These are phyloP conservation scores for Panaeolus papilionaceus DNA, from an alignment of 768 basidiomycete species.

Conservation along the genomic window DNA sequence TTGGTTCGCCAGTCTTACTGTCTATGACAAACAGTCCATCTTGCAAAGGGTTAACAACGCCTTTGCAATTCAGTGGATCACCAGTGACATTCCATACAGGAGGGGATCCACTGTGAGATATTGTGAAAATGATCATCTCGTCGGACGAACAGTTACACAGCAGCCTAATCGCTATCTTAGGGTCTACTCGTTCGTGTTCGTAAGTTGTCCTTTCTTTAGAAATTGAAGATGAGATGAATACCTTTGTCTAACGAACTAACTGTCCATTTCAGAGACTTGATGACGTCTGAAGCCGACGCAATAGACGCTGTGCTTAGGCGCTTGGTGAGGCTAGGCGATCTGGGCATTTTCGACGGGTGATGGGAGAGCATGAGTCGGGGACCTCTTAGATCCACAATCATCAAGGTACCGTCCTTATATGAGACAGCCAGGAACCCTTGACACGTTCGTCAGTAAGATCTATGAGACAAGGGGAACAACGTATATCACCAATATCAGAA, in stretches of 20 bases:
- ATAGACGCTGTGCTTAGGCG: conserved; percentile 28
- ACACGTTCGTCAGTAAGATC: conserved; percentile 16
- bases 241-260: conserved; percentile 64
- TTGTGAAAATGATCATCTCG: conserved; percentile 6
- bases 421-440: conserved; percentile 81
- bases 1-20: conserved; percentile 52
- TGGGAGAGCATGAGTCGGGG: conserved; percentile 67
- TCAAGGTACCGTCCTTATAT: conserved; percentile 62
- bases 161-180: conserved; percentile 3
- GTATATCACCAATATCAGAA: conserved; percentile 71
- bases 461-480: neutral
- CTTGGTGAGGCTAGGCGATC: conserved; percentile 31
- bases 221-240: conserved; percentile 22
- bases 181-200: neutral
- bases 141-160: conserved; percentile 4
- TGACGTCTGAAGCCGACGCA: conserved; percentile 51
- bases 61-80: conserved; percentile 44
- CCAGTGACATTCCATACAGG: conserved; percentile 41
- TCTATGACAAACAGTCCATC: conserved; percentile 61
- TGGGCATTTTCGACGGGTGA: conserved; percentile 5
- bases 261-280: conserved; percentile 70
- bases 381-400: conserved; percentile 76
- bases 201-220: neutral
- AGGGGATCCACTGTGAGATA: conserved; percentile 30
- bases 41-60: conserved; percentile 50